These are phyloP conservation scores for Leucocoprinus birnbaumii DNA, from an alignment of 768 basidiomycete species.

Conservation along the genomic window DNA sequence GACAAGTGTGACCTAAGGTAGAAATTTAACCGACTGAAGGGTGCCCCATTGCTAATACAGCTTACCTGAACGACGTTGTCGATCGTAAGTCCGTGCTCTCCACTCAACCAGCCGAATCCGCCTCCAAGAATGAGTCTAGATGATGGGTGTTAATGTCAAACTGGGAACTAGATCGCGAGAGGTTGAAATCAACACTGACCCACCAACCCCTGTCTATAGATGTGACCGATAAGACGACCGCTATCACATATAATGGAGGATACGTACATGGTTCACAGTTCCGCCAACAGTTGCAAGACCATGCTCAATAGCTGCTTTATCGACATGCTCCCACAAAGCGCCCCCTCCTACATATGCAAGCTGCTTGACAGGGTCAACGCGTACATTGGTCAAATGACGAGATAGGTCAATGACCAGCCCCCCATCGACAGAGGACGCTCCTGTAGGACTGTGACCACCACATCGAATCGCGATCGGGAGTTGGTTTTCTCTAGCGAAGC, in stretches of 20 bases:
- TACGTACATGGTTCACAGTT: slow-evolving; percentile 47
- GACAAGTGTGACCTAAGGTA: slow-evolving; percentile 44
- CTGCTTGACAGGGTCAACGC: slow-evolving; percentile 35
- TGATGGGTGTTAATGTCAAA: no score
- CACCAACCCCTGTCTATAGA: slow-evolving; percentile 46
- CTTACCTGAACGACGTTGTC: slow-evolving; percentile 44
- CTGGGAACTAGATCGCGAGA: no score
- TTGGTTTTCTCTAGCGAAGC: slow-evolving; percentile 29
- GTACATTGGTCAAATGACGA: slow-evolving; percentile 33
- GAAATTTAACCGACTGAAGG: not conserved
- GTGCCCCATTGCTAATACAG: not conserved
- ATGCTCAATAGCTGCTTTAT: slow-evolving; percentile 37
- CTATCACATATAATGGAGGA: not conserved
- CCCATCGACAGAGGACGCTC: slow-evolving; percentile 40
- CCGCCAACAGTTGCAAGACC: slow-evolving; percentile 47
- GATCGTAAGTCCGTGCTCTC: slow-evolving; percentile 39
- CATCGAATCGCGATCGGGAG: slow-evolving; percentile 42
- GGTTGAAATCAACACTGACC: slow-evolving; percentile 25
- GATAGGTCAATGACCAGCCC: slow-evolving; percentile 51
- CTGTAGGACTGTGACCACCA: slow-evolving; percentile 46
- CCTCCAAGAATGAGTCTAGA: slow-evolving; percentile 49
- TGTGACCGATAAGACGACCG: not conserved
- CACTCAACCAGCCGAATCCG: slow-evolving; percentile 51
- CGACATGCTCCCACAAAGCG: slow-evolving; percentile 43
- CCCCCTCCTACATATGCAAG: slow-evolving; percentile 45